These are phyloP conservation scores for Flammula alnicola DNA, from an alignment of 1,284 basidiomycete species.

Conservation along the genomic window DNA sequence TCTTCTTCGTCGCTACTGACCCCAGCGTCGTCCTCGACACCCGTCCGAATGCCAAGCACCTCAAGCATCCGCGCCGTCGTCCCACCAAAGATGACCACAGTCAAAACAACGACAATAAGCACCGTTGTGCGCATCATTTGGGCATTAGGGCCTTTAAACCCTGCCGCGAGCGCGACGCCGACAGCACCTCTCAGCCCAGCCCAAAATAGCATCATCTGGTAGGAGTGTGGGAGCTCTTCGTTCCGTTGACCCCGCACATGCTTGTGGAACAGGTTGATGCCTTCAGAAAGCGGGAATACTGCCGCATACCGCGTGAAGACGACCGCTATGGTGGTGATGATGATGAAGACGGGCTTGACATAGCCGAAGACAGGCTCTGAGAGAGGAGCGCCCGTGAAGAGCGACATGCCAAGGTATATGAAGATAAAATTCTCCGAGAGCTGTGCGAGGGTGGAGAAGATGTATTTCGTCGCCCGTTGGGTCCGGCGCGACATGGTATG, in stretches of 20 bases:
- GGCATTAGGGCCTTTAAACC: constrained; percentile 89
- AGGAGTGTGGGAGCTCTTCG: constrained; percentile 92
- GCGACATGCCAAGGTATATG: constrained; percentile 95
- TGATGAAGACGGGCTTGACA: constrained; percentile 96
- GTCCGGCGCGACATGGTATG: constrained; percentile 98
- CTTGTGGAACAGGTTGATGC: constrained; percentile 90
- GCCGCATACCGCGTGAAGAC: constrained; percentile 95
- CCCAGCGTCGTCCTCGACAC: constrained; percentile 91
- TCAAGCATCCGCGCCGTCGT: constrained; percentile 98
- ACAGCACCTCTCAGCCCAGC: constrained; percentile 96
- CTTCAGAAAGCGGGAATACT: constrained; percentile 96
- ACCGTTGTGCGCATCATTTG: constrained; percentile 93
- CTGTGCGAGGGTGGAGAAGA: constrained; percentile 90
- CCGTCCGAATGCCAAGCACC: constrained; percentile 94
- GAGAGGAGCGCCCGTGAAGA: constrained; percentile 86
- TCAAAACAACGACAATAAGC: constrained; percentile 94
- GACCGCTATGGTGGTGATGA: constrained; percentile 88
- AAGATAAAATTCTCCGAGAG: constrained; percentile 99
- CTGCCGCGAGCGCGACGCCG: constrained; percentile 94
- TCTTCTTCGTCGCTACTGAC: constrained; percentile 84
- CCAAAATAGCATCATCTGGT: constrained; percentile 99
- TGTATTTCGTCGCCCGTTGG: constrained; percentile 94
- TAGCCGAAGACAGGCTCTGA: constrained; percentile 79
- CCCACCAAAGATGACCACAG: constrained; percentile 94
- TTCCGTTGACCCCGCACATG: constrained; percentile 82